Evolutionary conservation across 768 basidiomycete genomes (phyloP), one percentile per base, ranked within the genome.

Genomic region (Boletus fagicola): DNA sequence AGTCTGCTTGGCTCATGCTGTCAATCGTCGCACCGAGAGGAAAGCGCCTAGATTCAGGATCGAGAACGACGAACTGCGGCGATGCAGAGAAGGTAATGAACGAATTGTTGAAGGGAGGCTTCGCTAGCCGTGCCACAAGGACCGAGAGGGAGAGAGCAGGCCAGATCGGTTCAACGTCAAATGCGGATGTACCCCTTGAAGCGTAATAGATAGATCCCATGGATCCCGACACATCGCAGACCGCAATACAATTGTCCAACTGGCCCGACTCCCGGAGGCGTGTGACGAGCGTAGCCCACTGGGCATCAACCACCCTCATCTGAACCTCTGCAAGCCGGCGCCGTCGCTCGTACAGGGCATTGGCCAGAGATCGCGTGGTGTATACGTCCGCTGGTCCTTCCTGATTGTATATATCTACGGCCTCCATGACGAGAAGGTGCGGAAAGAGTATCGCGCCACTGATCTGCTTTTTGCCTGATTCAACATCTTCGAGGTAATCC

Each of bases 221-320:
- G 10, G 85, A 87, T 0, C 85, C 87, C 0, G 86, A 88, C 18
- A 90, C 87, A 64, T 90, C 89, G 68, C 86, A 89, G 28, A 90
- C 63, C 0, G 88, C 88, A 26, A 91, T 65, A 11, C 80, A 77
- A 59, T 84, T 87, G 1, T 85, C 80, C 39, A 91, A 62, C n/a
- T 70, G 67, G 1, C 86, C 84, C 0, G 78, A 72, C 31, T 82
- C 80, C n/a, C 76, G 76, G 5, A 88, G 71, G 6, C 75, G 75
- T 18, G 75, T 70, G 35, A 90, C 71, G 44, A 90, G 74, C 0
- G 83, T 74, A 54, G 78, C 77, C 88, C 88, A 90, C 70, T 90
- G 88, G 0, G 78, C 81, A 59, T 90, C 81, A 7, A 82, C 65
- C 26, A 87, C 81, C 30, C 78, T 74, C 18, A 70, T 35, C 59